These are phyloP conservation scores for Pisolithus marmoratus DNA, from an alignment of 768 basidiomycete genomes.

Conservation along the genomic window DNA sequence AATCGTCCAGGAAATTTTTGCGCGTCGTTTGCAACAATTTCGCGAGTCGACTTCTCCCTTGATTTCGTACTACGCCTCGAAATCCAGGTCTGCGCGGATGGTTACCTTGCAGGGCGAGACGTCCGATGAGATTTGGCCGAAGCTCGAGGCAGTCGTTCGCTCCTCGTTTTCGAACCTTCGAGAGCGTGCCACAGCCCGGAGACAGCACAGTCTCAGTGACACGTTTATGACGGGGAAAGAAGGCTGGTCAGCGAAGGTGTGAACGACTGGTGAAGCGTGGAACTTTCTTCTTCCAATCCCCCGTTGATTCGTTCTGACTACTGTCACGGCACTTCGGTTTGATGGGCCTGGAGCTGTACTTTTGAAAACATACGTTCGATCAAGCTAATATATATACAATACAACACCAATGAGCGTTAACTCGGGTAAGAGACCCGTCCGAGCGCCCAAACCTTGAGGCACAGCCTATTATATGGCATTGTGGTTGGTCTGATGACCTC, in stretches of 20 bases:
- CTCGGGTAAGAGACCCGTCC: too few species aligned
- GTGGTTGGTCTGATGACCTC: too few species aligned
- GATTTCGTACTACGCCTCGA: constrained; percentile 58
- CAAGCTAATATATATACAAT: neutral
- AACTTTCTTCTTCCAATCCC: neutral
- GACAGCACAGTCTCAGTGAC: constrained; percentile 50
- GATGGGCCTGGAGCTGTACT: neutral
- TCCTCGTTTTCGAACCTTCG: constrained; percentile 53
- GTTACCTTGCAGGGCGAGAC: constrained; percentile 65
- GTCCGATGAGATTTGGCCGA: constrained; percentile 88
- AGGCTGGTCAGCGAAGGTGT: constrained; percentile 6
- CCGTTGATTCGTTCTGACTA: neutral
- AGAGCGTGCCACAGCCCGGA: constrained; percentile 43
- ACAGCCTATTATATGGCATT: too few species aligned
- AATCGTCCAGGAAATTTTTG: constrained; percentile 60
- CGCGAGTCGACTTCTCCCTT: constrained; percentile 78
- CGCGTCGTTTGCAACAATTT: constrained; percentile 69
- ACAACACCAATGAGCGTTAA: neutral
- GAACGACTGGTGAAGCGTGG: constrained; percentile 14
- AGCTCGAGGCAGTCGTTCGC: constrained; percentile 59
- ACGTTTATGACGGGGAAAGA: constrained; percentile 36
- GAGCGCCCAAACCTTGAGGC: too few species aligned
- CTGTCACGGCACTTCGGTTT: too few species aligned
- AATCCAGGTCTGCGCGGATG: constrained; percentile 38
- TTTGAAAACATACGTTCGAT: constrained; percentile 7